phyloP scores from a whole-genome alignment of 805 yeast genomes.

The Scheffersomyces lignosus region DNA sequence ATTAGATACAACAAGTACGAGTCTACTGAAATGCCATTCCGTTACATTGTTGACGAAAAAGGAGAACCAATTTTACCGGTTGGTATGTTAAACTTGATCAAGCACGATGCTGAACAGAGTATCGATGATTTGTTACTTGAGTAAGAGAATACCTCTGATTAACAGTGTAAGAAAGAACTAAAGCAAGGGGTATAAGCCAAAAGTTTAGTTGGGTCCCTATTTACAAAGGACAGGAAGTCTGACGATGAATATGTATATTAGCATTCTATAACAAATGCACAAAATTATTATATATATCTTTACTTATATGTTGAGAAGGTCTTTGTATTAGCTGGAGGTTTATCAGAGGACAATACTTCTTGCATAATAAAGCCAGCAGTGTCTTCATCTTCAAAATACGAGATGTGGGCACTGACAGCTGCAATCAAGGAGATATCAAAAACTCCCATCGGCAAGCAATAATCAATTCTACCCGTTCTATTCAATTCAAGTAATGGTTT shows the following conservation, averaged over 20 bases:
- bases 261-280: too few relatives aligned
- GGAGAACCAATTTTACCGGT: slow-evolving; percentile 83
- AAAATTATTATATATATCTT: neutral
- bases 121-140: slow-evolving; percentile 64
- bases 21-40: slow-evolving; percentile 96
- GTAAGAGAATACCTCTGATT: slow-evolving; percentile 11
- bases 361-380: slow-evolving; percentile 75
- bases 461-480: slow-evolving; percentile 78
- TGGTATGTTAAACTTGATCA: slow-evolving; percentile 87
- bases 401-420: slow-evolving; percentile 84
- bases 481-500: slow-evolving; percentile 51
- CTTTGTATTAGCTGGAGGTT: slow-evolving; percentile 8
- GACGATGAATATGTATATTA: neutral
- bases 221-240: too few relatives aligned
- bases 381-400: slow-evolving; percentile 84
- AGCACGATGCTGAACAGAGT: slow-evolving; percentile 80
- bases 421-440: slow-evolving; percentile 78
- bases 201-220: too few relatives aligned
- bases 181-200: too few relatives aligned
- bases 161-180: too few relatives aligned
- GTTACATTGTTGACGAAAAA: slow-evolving; percentile 68
- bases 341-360: slow-evolving; percentile 43
- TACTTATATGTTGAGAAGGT: neutral
- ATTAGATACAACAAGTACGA: slow-evolving; percentile 84
- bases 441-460: slow-evolving; percentile 71